These are phyloP conservation scores for Terfezia claveryi DNA, from an alignment of 495 filamentous ascomycete species.

Conservation along the genomic window DNA sequence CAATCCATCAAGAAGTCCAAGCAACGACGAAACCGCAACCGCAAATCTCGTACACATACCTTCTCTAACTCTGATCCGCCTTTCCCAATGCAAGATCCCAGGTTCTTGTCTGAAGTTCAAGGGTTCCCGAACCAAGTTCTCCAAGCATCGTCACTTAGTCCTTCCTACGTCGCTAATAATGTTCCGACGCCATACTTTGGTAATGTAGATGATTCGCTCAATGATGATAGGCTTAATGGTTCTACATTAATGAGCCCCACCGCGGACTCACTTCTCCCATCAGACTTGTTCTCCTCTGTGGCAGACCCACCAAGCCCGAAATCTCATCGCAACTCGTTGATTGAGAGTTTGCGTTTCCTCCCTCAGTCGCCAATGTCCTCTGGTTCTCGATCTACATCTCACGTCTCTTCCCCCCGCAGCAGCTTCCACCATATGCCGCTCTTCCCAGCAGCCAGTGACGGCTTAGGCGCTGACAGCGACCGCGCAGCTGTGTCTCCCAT, in stretches of 20 bases:
- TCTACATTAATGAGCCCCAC: conserved; percentile 44
- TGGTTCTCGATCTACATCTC: conserved; percentile 34
- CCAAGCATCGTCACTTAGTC: conserved; percentile 7
- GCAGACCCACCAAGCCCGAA: conserved; percentile 36
- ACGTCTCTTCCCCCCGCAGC: conserved; percentile 42
- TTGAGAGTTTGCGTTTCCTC: conserved; percentile 24
- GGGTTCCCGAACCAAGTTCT: conserved; percentile 6
- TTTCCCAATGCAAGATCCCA: conserved; percentile 9
- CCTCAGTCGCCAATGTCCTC: conserved; percentile 55
- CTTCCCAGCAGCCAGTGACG: conserved; percentile 25
- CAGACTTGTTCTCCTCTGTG: conserved; percentile 57
- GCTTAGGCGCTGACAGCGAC: conserved; percentile 20
- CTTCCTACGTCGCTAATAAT: conserved; percentile 25
- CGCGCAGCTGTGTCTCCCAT: conserved; percentile 1
- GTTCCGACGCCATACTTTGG: conserved; percentile 36
- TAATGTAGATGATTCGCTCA: conserved; percentile 4
- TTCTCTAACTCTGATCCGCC: conserved; percentile 6
- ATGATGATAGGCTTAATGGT: conserved; percentile 24
- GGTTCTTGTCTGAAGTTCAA: conserved; percentile 6
- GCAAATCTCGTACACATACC: conserved; percentile 31
- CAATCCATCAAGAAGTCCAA: conserved; percentile 23
- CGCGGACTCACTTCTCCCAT: conserved; percentile 54
- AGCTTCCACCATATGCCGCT: conserved; percentile 34
- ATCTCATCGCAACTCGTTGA: conserved; percentile 21
- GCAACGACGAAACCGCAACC: conserved; percentile 31